Evolutionary conservation across 108 stramenopile genomes (phyloP), one percentile per base, ranked within the genome.

Genomic region (Cyclostephanos tholiformis): DNA sequence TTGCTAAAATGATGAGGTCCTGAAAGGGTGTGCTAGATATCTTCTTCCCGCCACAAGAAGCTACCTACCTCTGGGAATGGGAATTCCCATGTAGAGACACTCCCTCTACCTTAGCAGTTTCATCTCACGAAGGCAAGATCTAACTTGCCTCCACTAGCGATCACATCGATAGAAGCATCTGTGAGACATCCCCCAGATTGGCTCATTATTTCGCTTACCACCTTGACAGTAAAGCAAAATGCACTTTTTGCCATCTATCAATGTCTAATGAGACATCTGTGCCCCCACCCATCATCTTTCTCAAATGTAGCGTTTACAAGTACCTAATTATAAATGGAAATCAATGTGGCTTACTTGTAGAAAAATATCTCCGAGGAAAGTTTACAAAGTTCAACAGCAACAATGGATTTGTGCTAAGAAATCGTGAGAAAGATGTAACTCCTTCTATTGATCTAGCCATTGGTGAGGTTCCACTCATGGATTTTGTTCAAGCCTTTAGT

Each of bases 321-420:
- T 67, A 67, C 60, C 58, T 16, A 5, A 38, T 62, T 36, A 19
- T n/a, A n/a, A n/a, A 57, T 19, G 69, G 80, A 0, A 75, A 83
- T 20, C 53, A 68, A 30, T 66, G 57, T 6, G 79, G 63, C 10
- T 43, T 77, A 4, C 64, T 86, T 14, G 82, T 86, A 13, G 85
- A 86, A 57, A 53, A 75, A 19, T 69, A 61, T 16, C 69, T 83
- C 20, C 58, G 63, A 16, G 87, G 85, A 16, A 86, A 84, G 62
- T 86, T 79, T 63, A 82, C 75, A 0, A 86, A 88, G 63, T 88
- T 57, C 46, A 88, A 77, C 43, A 79, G 83, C 44, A 88, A 86
- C 71, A 86, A 85, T 76, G 87, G 79, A 0, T 82, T 77, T 27
- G 81, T 82, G 4, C 63, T 35, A 48, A 68, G 62, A 51, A 61